phyloP scores from a whole-genome alignment of 2,329 filamentous ascomycete genomes.

The Fusarium haematococcum region DNA sequence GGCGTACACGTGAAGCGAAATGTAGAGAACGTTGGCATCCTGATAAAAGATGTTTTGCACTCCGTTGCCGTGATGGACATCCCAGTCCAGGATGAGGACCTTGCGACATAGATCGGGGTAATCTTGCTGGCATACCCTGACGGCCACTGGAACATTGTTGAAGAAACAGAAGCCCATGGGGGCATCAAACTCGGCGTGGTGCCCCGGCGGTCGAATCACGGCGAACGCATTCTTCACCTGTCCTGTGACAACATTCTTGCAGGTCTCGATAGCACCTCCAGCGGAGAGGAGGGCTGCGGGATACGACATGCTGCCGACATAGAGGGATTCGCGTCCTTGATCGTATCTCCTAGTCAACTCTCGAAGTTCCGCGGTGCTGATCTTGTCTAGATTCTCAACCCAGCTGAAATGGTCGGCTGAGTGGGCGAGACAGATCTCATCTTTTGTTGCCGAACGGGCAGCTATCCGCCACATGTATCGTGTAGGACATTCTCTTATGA shows the following conservation, averaged over 20 bases:
- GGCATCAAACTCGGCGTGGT: conserved; percentile 88
- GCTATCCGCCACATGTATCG: conserved; percentile 81
- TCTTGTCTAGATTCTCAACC: conserved; percentile 70
- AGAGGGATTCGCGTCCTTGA: conserved; percentile 79
- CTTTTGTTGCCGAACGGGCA: conserved; percentile 79
- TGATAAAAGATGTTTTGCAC: conserved; percentile 97
- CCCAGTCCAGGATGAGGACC: conserved; percentile 94
- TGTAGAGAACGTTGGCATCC: conserved; percentile 94
- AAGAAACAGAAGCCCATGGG: conserved; percentile 97
- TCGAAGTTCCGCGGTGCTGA: conserved; percentile 74
- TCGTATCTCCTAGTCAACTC: conserved; percentile 72
- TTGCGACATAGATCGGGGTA: conserved; percentile 87
- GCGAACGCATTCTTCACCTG: conserved; percentile 95
- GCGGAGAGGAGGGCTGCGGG: conserved; percentile 85
- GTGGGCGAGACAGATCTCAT: conserved; percentile 87
- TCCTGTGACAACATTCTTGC: conserved; percentile 86
- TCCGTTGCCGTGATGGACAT: conserved; percentile 85
- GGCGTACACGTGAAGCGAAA: conserved; percentile 91
- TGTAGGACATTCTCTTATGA: conserved; percentile 66
- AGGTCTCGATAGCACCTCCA: conserved; percentile 95
- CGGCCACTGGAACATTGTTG: conserved; percentile 95
- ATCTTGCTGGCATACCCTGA: conserved; percentile 85
- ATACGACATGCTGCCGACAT: conserved; percentile 85
- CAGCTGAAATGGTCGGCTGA: conserved; percentile 81
- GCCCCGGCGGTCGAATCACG: conserved; percentile 92